phyloP scores from a whole-genome alignment of 305 asterid species.

The Vinca major region DNA sequence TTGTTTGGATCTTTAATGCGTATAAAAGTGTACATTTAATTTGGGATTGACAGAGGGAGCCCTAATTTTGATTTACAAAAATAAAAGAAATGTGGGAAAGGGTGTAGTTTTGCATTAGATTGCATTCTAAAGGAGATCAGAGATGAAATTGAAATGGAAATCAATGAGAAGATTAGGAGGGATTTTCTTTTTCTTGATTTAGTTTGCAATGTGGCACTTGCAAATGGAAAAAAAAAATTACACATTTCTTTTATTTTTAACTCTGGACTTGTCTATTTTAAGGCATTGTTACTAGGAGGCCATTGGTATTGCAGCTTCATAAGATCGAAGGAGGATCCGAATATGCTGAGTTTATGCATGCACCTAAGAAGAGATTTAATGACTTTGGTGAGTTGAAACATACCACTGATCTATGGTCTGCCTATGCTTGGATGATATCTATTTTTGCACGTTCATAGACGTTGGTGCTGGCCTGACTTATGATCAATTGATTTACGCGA shows the following conservation, averaged over 20 bases:
- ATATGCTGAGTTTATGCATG: slow-evolving; percentile 92
- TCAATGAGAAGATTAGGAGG: neutral
- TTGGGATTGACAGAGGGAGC: neutral
- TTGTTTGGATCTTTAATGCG: neutral
- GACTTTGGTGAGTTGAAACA: slow-evolving; percentile 58
- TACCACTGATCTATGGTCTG: neutral
- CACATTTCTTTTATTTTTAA: neutral
- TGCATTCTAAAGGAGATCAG: neutral
- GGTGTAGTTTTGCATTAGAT: too few species aligned
- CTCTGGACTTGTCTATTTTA: slow-evolving; percentile 6
- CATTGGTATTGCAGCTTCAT: slow-evolving; percentile 94
- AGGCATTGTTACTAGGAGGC: slow-evolving; percentile 98
- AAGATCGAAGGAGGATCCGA: slow-evolving; percentile 75
- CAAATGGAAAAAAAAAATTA: neutral
- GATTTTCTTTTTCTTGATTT: neutral
- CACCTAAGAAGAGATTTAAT: slow-evolving; percentile 59
- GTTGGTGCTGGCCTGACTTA: neutral
- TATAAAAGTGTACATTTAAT: neutral
- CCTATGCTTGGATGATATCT: neutral
- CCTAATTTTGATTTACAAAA: neutral
- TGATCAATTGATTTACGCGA: neutral
- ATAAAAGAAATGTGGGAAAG: neutral
- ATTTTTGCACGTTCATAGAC: neutral
- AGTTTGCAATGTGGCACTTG: neutral
- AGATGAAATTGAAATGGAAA: neutral